Conservation (phyloP, 257 asterid species). For the Solanum boliviense region DNA sequence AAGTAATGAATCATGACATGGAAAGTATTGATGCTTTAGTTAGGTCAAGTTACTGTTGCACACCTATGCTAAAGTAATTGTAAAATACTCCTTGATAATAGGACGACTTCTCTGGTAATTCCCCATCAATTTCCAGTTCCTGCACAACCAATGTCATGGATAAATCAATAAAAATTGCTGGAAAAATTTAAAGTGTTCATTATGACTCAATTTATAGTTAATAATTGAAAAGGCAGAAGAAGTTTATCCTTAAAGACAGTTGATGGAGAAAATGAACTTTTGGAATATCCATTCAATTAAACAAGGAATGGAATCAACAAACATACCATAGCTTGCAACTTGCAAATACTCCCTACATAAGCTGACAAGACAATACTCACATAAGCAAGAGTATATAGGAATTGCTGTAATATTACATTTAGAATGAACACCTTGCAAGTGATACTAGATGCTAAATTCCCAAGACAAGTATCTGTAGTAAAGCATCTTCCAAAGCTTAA, state of each 20-base stretch:
- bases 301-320: background rate
- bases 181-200: background rate
- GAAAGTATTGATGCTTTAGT: background rate
- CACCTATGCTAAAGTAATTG: conserved; percentile 97
- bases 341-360: background rate
- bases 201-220: background rate
- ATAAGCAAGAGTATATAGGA: background rate
- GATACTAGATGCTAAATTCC: background rate
- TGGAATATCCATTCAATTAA: background rate
- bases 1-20: background rate
- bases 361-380: background rate
- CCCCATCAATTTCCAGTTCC: conserved; percentile 64
- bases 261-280: background rate
- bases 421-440: background rate
- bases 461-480: background rate
- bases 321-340: background rate
- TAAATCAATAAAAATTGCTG: background rate
- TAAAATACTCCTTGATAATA: conserved; percentile 85
- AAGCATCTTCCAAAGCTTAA: background rate
- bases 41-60: background rate
- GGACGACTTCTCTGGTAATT: conserved; percentile 51
- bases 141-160: conserved; percentile 16
- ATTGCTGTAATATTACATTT: background rate
- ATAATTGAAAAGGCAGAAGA: background rate
- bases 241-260: background rate